Evolutionary conservation across 331 rosid genomes (phyloP).

Genomic region (Quercus phellos): DNA sequence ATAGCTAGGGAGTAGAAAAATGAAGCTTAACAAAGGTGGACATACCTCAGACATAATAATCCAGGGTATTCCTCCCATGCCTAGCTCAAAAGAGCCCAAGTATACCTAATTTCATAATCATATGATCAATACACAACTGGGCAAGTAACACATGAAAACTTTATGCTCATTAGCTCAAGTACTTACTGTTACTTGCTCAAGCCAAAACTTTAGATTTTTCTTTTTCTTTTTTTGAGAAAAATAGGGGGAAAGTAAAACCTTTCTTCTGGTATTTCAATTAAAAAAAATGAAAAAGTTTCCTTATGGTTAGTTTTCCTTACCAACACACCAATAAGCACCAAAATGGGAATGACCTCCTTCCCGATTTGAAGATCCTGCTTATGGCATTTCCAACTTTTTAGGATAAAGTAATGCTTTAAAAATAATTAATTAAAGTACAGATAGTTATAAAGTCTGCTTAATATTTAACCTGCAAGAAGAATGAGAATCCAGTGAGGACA

Average conservation of each 20-base stretch:
- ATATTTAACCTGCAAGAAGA: constrained; percentile 57
- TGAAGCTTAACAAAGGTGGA: not conserved
- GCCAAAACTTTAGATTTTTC: not conserved
- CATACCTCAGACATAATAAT: constrained; percentile 85
- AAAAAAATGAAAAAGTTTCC: not conserved
- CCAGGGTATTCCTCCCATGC: constrained; percentile 86
- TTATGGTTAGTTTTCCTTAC: constrained; percentile 25
- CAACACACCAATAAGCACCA: constrained; percentile 68
- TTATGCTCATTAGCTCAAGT: not conserved
- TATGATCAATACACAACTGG: not conserved
- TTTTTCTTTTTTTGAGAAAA: not conserved
- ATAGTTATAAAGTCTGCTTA: not conserved
- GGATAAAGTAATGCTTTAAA: constrained; percentile 1
- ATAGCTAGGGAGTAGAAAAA: not conserved
- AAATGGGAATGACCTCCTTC: constrained; percentile 47
- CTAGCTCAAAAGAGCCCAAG: constrained; percentile 55
- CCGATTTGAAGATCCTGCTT: constrained; percentile 53
- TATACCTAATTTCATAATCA: constrained; percentile 36
- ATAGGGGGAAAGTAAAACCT: not conserved
- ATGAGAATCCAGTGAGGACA: constrained; percentile 56
- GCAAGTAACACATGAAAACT: not conserved
- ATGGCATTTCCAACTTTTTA: not conserved
- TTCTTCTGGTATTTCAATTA: not conserved
- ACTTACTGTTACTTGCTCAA: not conserved
- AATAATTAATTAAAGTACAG: not conserved